Evolutionary conservation across 129 eudicot species (phyloP).

Genomic region (Chrysanthemum makinoi): DNA sequence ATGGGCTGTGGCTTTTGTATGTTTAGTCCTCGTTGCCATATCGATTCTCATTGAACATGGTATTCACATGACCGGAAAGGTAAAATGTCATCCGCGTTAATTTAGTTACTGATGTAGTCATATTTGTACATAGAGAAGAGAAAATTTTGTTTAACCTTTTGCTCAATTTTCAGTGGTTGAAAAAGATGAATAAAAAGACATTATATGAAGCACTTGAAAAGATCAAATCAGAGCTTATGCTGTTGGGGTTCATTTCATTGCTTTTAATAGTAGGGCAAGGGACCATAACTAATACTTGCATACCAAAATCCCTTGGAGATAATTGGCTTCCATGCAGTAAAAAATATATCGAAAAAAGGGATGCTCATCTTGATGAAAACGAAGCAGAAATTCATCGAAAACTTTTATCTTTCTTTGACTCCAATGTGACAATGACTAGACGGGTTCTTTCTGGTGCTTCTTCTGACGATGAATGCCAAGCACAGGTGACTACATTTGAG

Average conservation of each 20-base stretch:
- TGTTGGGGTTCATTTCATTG: constrained; percentile 55
- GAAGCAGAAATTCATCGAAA: constrained; percentile 22
- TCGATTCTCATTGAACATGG: constrained; percentile 46
- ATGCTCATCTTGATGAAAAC: constrained; percentile 17
- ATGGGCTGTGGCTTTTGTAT: constrained; percentile 67
- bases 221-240: constrained; percentile 62
- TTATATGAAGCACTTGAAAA: constrained; percentile 58
- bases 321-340: constrained; percentile 63
- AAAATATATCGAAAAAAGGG: constrained; percentile 26
- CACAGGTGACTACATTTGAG: constrained; percentile 36
- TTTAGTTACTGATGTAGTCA: background rate
- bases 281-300: constrained; percentile 47
- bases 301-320: constrained; percentile 40
- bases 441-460: constrained; percentile 36
- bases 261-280: constrained; percentile 44
- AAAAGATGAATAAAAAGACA: constrained; percentile 41
- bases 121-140: background rate
- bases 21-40: constrained; percentile 48
- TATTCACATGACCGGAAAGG: constrained; percentile 52
- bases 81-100: background rate
- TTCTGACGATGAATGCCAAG: constrained; percentile 42
- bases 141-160: background rate
- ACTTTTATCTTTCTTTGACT: constrained; percentile 26
- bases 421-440: constrained; percentile 12
- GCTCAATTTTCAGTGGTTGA: constrained; percentile 44